phyloP scores from a whole-genome alignment of 1,139 yeast genomes.

The Scheffersomyces cryptocercus region DNA sequence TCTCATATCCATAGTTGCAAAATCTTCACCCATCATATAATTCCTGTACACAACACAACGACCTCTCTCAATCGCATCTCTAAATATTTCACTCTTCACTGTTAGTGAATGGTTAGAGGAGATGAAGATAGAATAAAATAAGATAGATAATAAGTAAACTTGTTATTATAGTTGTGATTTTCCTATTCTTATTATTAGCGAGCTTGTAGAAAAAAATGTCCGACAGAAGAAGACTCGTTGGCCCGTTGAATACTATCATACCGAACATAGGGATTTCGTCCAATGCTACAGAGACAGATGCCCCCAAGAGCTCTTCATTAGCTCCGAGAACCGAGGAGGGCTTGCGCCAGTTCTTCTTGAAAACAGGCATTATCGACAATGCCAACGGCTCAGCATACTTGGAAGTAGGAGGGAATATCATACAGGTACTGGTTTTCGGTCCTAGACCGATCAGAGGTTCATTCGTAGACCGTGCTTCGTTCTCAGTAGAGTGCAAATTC shows the following conservation, averaged over 20 bases:
- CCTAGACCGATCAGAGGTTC: slow-evolving; percentile 86
- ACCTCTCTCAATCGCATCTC: no score
- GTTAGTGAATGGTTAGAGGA: no score
- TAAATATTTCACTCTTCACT: no score
- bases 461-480: slow-evolving; percentile 66
- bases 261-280: slow-evolving; percentile 31
- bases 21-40: no score
- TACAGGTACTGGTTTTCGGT: slow-evolving; percentile 79
- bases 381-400: slow-evolving; percentile 84
- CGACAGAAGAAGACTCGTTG: slow-evolving; percentile 73
- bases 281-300: background rate
- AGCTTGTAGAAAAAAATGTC: background rate
- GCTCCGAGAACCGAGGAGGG: slow-evolving; percentile 15
- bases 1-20: no score
- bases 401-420: slow-evolving; percentile 62
- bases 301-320: slow-evolving; percentile 1
- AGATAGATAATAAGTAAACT: no score
- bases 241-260: slow-evolving; percentile 61
- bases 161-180: no score
- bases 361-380: slow-evolving; percentile 64
- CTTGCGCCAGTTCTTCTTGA: slow-evolving; percentile 45
- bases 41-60: no score
- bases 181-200: background rate
- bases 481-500: slow-evolving; percentile 67
- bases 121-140: no score